Evolutionary conservation across 2,329 filamentous ascomycete genomes (phyloP).

Genomic region (Rhynchosporium secalis): DNA sequence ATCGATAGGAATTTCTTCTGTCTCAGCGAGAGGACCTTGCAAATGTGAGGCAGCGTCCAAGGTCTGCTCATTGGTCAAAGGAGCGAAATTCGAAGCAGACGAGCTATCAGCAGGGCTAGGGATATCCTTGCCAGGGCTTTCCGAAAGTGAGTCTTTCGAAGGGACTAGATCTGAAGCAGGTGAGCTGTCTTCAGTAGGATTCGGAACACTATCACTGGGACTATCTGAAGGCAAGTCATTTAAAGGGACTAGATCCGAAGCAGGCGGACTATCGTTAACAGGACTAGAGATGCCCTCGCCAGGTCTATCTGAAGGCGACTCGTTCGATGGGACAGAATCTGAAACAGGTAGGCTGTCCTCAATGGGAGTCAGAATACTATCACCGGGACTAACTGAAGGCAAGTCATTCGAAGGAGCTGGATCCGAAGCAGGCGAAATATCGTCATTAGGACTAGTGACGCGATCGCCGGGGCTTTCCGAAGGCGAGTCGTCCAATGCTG

Average conservation of each 20-base stretch:
- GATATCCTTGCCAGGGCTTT: slow-evolving; percentile 15
- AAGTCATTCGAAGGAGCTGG: slow-evolving; percentile 4
- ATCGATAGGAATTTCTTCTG: slow-evolving; percentile 4
- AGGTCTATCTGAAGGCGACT: slow-evolving; percentile 15
- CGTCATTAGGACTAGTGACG: slow-evolving; percentile 3
- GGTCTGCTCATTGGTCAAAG: neutral
- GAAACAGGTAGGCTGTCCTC: slow-evolving; percentile 6
- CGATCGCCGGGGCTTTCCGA: slow-evolving; percentile 17
- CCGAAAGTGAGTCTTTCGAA: slow-evolving; percentile 14
- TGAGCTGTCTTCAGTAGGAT: neutral
- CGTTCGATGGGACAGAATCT: slow-evolving; percentile 14
- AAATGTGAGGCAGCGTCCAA: neutral
- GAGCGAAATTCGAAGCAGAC: slow-evolving; percentile 9
- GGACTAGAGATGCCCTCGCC: slow-evolving; percentile 12
- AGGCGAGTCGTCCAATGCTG: slow-evolving; percentile 15
- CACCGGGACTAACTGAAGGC: slow-evolving; percentile 16
- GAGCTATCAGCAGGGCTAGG: neutral
- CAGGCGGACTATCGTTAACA: neutral
- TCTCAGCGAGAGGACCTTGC: slow-evolving; percentile 3
- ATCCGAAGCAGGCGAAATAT: slow-evolving; percentile 10
- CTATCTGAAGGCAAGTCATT: slow-evolving; percentile 17
- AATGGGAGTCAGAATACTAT: slow-evolving; percentile 2
- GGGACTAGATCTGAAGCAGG: slow-evolving; percentile 11
- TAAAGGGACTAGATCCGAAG: slow-evolving; percentile 12
- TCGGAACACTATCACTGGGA: slow-evolving; percentile 12